Evolutionary conservation across 2,329 filamentous ascomycete species (phyloP), one percentile per base, ranked within the genome.

Genomic region (Alternaria burnsii): DNA sequence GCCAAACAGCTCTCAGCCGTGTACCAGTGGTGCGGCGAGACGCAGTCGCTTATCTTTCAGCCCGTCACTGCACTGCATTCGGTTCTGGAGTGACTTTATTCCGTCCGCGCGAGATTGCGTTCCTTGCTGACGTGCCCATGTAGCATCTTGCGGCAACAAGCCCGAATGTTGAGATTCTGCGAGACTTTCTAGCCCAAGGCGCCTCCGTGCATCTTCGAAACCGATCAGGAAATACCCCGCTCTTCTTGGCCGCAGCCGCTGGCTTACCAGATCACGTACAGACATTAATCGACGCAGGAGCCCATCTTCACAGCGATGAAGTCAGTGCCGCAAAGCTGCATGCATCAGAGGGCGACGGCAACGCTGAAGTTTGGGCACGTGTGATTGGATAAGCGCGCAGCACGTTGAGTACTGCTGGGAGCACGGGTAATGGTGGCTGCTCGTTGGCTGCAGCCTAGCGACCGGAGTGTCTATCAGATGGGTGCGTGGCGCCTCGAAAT

Each of bases 191-290:
- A 5, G 80, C 80, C 9, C 83, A 85, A 62, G 86, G 86, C 54
- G 85, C 83, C 12, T 87, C 85, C 16, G 86, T 88, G 43, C 86
- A 88, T 73, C 76, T 87, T 28, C 84, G 86, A 55, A 88, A 88
- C 72, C 82, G 84, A 61, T 81, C 80, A 57, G 85, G 85, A 24
- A 82, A 85, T 66, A 88, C 86, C 51, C 86, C 86, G 59, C 79
- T 88, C 51, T 88, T 86, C 73, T 78, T 88, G 53, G 86, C 86
- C 3, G 86, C 86, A 50, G 84, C 84, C 65, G 84, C 84, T 30
- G 85, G 86, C 48, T 75, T 86, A 56, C 73, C 78, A 52, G 82
- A 86, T 50, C 85, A 88, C 67, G 86, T 87, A 59, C 70, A 78
- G 62, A 78, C 86, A 46, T 78, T 88, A 48, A 81, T 82, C 46